Conservation (phyloP, 108 stramenopile species). For the Cylindrotheca fusiformis region DNA sequence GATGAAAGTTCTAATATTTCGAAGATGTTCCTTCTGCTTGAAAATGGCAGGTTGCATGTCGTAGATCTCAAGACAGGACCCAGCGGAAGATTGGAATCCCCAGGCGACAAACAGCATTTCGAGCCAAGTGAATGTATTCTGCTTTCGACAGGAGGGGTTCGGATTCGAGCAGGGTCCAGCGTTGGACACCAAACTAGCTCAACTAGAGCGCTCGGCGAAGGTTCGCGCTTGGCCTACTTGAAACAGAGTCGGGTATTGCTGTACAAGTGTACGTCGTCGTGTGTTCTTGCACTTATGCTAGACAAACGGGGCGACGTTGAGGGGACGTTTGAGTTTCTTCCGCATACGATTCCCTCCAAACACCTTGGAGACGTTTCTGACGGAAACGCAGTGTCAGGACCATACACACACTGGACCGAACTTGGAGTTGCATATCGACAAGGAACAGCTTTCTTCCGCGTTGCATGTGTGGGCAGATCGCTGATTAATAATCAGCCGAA, state of each 20-base stretch:
- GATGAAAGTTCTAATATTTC: neutral
- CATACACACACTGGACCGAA: constrained; percentile 67
- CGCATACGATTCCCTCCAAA: constrained; percentile 43
- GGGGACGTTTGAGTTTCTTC: constrained; percentile 68
- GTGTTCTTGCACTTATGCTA: constrained; percentile 60
- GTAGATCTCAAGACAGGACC: constrained; percentile 44
- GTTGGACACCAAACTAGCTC: constrained; percentile 34
- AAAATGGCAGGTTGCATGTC: constrained; percentile 54
- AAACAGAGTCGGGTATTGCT: constrained; percentile 56
- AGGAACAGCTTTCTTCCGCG: constrained; percentile 44
- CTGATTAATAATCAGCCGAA: constrained; percentile 44
- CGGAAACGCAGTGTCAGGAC: constrained; percentile 41
- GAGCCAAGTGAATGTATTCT: constrained; percentile 30
- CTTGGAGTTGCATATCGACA: constrained; percentile 44
- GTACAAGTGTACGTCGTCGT: constrained; percentile 61
- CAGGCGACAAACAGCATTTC: constrained; percentile 12
- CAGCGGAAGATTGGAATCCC: constrained; percentile 37
- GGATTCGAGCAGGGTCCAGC: constrained; percentile 33
- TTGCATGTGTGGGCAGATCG: constrained; percentile 54
- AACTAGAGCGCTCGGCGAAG: constrained; percentile 62
- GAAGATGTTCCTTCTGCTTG: constrained; percentile 50
- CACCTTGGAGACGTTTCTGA: constrained; percentile 33
- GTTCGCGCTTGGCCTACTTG: constrained; percentile 47
- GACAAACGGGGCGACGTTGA: constrained; percentile 48
- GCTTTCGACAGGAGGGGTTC: constrained; percentile 53